Base-by-base conservation (phyloP, 2,329 filamentous ascomycete species). In the Penicillium digitatum region DNA sequence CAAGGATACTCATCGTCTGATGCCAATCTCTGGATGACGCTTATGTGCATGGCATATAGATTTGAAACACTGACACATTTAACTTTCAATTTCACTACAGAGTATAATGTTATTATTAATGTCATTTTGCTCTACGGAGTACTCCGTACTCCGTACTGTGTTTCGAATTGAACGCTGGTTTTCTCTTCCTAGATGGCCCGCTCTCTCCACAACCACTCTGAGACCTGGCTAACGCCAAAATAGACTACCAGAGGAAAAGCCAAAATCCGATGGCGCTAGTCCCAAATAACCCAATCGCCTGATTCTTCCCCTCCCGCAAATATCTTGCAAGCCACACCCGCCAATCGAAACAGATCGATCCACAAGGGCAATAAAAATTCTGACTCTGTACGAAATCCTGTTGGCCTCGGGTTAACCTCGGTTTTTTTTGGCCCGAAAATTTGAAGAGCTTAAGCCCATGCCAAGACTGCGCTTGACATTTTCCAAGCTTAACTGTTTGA, bases 251-350 rank as follows among this genome's bases (percentile, higher is more conserved):
- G 18, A 31, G 5, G 22, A 14, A 52, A 52, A 38, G 18, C 34
- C 16, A 47, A 46, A 46, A 9, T 2, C 11, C 24, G 46, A n/a
- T 40, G 27, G 48, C 31, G 29, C 10, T 42, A 50, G 3, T 45
- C 32, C 12, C 10, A 42, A 45, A 59, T 45, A 57, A 55, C 48
- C 56, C 58, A 57, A 59, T 59, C 48, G 58, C 48, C 38, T 55
- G 48, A 53, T 53, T 55, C 24, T 52, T 40, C 49, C 52, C 11
- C 50, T 47, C 45, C 48, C 48, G 48, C 12, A n/a, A 42, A 38
- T 37, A 32, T 42, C 38, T 44, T 34, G 40, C 26, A 51, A 57
- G 59, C 59, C 59, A 61, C 57, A 61, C 37, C 59, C 59, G 59
- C 51, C 37, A 31, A 8, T 26, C 48, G 32, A 38, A 37, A 43